A percentile compares a stretch with the other conserved stretches of the same genome.
phyloP scores from a whole-genome alignment of 1,139 yeast species.

The Hansenula lynferdii region DNA sequence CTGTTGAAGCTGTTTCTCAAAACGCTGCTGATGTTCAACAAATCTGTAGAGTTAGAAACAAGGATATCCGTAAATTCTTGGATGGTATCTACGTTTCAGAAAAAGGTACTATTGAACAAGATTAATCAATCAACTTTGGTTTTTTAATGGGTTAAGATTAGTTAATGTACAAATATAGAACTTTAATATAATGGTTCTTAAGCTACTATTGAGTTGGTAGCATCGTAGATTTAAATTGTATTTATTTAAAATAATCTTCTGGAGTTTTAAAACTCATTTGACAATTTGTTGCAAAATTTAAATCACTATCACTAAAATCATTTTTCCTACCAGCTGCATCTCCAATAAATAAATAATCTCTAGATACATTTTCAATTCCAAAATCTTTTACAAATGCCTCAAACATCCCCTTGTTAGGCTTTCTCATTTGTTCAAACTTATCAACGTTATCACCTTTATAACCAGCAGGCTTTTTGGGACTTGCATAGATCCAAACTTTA shows the following conservation, averaged over 20 bases:
- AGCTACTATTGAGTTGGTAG: conserved; percentile 4
- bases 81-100: conserved; percentile 99
- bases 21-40: conserved; percentile 99
- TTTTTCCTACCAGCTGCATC: conserved; percentile 87
- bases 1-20: conserved; percentile 97
- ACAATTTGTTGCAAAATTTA: conserved; percentile 54
- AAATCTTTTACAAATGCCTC: conserved; percentile 36
- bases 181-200: conserved; percentile 1
- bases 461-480: conserved; percentile 48
- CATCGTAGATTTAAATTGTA: not conserved
- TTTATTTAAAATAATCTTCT: conserved; percentile 34
- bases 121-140: conserved; percentile 16
- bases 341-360: conserved; percentile 70
- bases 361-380: conserved; percentile 24
- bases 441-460: conserved; percentile 27
- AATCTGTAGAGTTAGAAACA: conserved; percentile 98
- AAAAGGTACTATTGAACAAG: conserved; percentile 74
- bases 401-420: conserved; percentile 79
- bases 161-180: conserved; percentile 2
- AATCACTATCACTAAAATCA: conserved; percentile 81
- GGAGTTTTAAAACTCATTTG: conserved; percentile 60
- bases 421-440: conserved; percentile 47
- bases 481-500: conserved; percentile 55
- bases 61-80: conserved; percentile 99
- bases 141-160: conserved; percentile 1